Conservation (phyloP, 2,329 filamentous ascomycete species). For the Colletotrichum cereale region DNA sequence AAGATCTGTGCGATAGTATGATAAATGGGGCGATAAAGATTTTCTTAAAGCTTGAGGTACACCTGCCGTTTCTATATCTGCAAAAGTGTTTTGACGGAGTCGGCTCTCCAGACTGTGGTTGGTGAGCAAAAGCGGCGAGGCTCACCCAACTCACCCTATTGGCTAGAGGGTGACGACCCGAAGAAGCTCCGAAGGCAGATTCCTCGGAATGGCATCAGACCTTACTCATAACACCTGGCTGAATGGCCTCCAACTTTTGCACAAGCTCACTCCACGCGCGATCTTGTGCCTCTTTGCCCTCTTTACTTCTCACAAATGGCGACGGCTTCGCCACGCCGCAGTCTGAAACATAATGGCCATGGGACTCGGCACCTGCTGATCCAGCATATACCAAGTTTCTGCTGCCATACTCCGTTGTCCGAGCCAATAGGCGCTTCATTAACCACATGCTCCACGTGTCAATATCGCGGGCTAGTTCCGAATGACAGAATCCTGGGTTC, state of each 20-base stretch:
- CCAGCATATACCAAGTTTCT: slow-evolving; percentile 57
- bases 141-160: background rate
- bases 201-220: background rate
- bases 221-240: slow-evolving; percentile 49
- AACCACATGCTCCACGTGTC: slow-evolving; percentile 40
- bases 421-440: slow-evolving; percentile 52
- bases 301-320: slow-evolving; percentile 53
- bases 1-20: too few species aligned
- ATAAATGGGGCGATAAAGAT: too few species aligned
- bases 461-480: slow-evolving; percentile 56
- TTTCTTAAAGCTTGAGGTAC: too few species aligned
- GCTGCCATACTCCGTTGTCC: slow-evolving; percentile 61
- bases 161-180: too few species aligned
- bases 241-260: slow-evolving; percentile 55
- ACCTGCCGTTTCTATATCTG: too few species aligned
- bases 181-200: too few species aligned
- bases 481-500: slow-evolving; percentile 66
- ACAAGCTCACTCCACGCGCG: slow-evolving; percentile 59
- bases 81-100: too few species aligned
- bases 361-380: slow-evolving; percentile 53
- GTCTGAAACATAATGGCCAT: slow-evolving; percentile 61
- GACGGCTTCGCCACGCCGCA: slow-evolving; percentile 47
- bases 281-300: slow-evolving; percentile 52
- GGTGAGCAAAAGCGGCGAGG: too few species aligned
- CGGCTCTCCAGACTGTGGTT: too few species aligned